Percentiles rank a stretch among this genome's conserved stretches.
phyloP scores from a whole-genome alignment of 75 land plant species.

The Isoetes taiwanensis region DNA sequence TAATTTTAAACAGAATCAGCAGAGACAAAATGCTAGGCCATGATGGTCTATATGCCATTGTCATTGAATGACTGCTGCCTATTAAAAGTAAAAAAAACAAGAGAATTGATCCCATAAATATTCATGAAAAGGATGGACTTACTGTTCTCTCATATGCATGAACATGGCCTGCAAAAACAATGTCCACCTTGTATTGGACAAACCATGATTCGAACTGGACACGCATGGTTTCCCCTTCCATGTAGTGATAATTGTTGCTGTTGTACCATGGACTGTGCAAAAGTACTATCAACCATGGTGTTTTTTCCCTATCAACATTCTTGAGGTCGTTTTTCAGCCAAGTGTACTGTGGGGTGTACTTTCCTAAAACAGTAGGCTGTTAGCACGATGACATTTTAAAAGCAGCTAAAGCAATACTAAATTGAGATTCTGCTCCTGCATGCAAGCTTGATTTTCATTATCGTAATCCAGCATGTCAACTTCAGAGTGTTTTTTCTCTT shows the following conservation, averaged over 20 bases:
- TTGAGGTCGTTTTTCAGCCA: slow-evolving; percentile 49
- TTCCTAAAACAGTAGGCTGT: slow-evolving; percentile 38
- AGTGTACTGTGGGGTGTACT: slow-evolving; percentile 58
- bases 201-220: slow-evolving; percentile 60
- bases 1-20: no score
- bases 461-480: background rate
- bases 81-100: no score
- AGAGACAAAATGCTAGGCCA: no score
- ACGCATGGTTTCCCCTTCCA: slow-evolving; percentile 94
- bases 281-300: slow-evolving; percentile 89
- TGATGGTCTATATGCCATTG: no score
- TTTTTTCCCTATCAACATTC: slow-evolving; percentile 59
- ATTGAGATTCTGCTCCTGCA: no score
- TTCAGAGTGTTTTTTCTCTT: no score
- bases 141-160: slow-evolving; percentile 98
- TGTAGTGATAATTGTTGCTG: slow-evolving; percentile 64
- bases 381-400: no score
- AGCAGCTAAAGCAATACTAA: no score
- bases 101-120: no score
- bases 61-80: no score
- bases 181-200: slow-evolving; percentile 48
- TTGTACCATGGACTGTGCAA: slow-evolving; percentile 86
- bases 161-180: slow-evolving; percentile 90
- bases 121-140: slow-evolving; percentile 27
- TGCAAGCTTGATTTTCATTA: background rate